Evolutionary conservation across 2,329 filamentous ascomycete species (phyloP).

Genomic region (Colletotrichum kahawae): DNA sequence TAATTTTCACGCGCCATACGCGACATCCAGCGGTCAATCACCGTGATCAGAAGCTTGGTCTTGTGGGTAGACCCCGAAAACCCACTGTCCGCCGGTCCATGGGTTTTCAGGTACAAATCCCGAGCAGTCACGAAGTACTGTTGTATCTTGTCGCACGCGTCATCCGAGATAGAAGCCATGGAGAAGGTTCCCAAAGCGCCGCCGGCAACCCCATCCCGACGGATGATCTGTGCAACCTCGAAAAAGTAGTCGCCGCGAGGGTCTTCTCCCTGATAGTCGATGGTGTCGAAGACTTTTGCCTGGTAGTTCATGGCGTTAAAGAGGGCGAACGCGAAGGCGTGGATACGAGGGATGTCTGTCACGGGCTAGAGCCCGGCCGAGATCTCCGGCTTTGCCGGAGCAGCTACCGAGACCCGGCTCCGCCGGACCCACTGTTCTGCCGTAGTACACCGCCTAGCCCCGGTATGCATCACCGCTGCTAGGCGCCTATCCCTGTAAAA

Average conservation of each 20-base stretch:
- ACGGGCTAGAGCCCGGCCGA: too few species aligned
- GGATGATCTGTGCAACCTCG: not conserved
- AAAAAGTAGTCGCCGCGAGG: not conserved
- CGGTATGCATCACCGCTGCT: too few species aligned
- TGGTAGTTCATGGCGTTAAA: not conserved
- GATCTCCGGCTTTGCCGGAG: too few species aligned
- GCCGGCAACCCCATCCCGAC: not conserved
- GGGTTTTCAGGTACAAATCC: rapidly evolving
- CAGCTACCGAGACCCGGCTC: too few species aligned
- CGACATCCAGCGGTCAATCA: not conserved
- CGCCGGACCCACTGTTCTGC: too few species aligned
- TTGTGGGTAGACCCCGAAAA: rapidly evolving
- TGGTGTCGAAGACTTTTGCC: rapidly evolving
- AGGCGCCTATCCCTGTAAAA: too few species aligned
- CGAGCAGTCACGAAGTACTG: not conserved
- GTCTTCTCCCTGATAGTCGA: not conserved
- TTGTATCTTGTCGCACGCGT: rapidly evolving
- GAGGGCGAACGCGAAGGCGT: not conserved
- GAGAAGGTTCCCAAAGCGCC: not conserved
- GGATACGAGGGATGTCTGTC: not conserved
- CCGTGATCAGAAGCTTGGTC: not conserved
- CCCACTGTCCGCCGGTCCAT: not conserved
- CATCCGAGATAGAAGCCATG: not conserved
- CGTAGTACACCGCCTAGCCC: too few species aligned
- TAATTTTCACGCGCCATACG: not conserved